These are phyloP conservation scores for Kazachstania sp. DNA, from an alignment of 1,139 yeast species.

Conservation along the genomic window DNA sequence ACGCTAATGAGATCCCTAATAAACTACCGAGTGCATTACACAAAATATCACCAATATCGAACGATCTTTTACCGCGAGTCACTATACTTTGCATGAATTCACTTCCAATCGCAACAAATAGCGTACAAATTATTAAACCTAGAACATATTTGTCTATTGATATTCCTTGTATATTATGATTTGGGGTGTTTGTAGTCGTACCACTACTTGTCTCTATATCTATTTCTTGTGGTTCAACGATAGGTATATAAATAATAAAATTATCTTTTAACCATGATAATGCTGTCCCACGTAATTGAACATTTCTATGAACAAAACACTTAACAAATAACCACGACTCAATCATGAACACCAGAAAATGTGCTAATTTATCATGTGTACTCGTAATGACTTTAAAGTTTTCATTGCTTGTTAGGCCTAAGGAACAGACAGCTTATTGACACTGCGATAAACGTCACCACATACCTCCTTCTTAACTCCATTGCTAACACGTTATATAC, in stretches of 20 bases:
- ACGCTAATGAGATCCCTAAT: constrained; percentile 16
- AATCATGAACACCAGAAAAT: constrained; percentile 40
- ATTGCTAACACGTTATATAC: neutral
- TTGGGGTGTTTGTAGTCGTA: neutral
- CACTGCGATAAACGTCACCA: neutral
- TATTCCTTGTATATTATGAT: constrained; percentile 6
- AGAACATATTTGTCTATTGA: constrained; percentile 31
- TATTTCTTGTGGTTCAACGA: neutral
- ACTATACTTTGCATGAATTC: constrained; percentile 42
- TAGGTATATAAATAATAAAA: neutral
- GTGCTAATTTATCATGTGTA: constrained; percentile 45
- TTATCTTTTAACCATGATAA: no score
- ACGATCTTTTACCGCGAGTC: constrained; percentile 36
- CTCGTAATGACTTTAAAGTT: constrained; percentile 42
- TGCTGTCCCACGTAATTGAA: neutral
- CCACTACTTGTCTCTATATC: neutral
- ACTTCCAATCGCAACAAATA: constrained; percentile 42
- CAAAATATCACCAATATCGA: constrained; percentile 43
- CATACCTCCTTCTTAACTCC: constrained; percentile 17
- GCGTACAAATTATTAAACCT: constrained; percentile 38
- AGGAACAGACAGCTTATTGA: constrained; percentile 17
- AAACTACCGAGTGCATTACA: constrained; percentile 35
- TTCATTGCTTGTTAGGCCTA: constrained; percentile 33
- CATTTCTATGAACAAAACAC: constrained; percentile 9
- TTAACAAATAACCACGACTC: constrained; percentile 45